A percentile compares a stretch with the other conserved stretches of the same genome.
These are phyloP conservation scores for Coemansia reversa DNA, from an alignment of 192 early-diverging fungal genomes.

Conservation along the genomic window DNA sequence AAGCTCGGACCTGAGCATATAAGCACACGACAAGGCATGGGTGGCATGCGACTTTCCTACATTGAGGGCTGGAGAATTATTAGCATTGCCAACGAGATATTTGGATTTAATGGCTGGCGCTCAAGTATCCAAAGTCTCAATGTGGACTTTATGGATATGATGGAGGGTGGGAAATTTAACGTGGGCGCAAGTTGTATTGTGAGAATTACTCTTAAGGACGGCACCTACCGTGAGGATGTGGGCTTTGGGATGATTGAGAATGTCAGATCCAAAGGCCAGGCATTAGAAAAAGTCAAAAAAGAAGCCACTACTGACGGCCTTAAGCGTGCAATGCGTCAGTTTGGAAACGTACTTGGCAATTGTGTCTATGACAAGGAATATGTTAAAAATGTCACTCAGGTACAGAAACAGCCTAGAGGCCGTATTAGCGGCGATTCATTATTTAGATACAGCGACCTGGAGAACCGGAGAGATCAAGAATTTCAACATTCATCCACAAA, in stretches of 20 bases:
- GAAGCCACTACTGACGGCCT: slow-evolving; percentile 87
- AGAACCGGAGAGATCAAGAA: neutral
- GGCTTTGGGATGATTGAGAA: slow-evolving; percentile 85
- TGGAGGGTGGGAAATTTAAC: slow-evolving; percentile 56
- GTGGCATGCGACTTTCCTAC: slow-evolving; percentile 68
- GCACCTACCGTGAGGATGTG: slow-evolving; percentile 84
- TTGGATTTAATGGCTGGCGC: slow-evolving; percentile 95
- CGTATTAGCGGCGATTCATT: slow-evolving; percentile 26
- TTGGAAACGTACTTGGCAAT: slow-evolving; percentile 85
- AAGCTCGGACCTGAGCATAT: slow-evolving; percentile 71
- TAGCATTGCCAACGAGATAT: slow-evolving; percentile 86
- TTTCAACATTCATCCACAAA: neutral
- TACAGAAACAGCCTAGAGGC: slow-evolving; percentile 40
- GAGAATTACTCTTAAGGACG: slow-evolving; percentile 83
- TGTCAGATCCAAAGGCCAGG: slow-evolving; percentile 68
- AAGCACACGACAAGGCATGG: slow-evolving; percentile 65
- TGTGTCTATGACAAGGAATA: slow-evolving; percentile 85
- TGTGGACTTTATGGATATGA: slow-evolving; percentile 70
- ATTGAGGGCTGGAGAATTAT: slow-evolving; percentile 82
- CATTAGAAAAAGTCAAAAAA: slow-evolving; percentile 90
- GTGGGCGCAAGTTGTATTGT: slow-evolving; percentile 76
- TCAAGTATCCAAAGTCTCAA: slow-evolving; percentile 66
- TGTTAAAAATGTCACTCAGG: slow-evolving; percentile 36
- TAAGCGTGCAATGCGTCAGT: slow-evolving; percentile 82
- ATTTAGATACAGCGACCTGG: slow-evolving; percentile 37